Evolutionary conservation across 2,329 filamentous ascomycete species (phyloP).

Genomic region (Pseudogymnoascus sp.): DNA sequence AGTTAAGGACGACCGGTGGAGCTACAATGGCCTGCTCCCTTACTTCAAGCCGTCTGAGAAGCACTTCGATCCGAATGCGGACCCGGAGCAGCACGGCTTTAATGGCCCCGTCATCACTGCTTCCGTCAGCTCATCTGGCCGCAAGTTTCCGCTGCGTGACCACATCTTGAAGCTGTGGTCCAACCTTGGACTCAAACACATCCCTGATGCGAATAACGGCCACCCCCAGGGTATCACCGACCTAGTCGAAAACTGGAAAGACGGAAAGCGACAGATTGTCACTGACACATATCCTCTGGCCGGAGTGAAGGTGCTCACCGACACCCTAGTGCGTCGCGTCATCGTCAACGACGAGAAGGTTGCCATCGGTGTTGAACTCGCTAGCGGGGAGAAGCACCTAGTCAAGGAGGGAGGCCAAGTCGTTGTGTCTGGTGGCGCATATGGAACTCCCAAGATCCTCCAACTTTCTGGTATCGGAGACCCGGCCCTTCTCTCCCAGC

Average conservation of each 20-base stretch:
- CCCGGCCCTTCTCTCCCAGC: constrained; percentile 11
- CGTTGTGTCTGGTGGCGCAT: constrained; percentile 20
- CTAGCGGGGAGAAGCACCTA: not conserved
- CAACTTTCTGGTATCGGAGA: constrained; percentile 27
- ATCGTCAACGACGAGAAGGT: constrained; percentile 18
- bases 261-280: constrained; percentile 26
- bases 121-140: constrained; percentile 26
- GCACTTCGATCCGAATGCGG: constrained; percentile 20
- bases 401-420: constrained; percentile 28
- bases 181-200: constrained; percentile 25
- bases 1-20: constrained; percentile 37
- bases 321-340: constrained; percentile 21
- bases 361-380: constrained; percentile 14
- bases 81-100: constrained; percentile 24
- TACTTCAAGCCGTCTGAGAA: constrained; percentile 37
- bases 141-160: constrained; percentile 34
- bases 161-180: constrained; percentile 33
- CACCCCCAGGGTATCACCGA: constrained; percentile 26
- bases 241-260: constrained; percentile 26
- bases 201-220: constrained; percentile 25
- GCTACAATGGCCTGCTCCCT: constrained; percentile 38
- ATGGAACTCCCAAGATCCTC: constrained; percentile 24
- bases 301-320: constrained; percentile 21
- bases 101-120: constrained; percentile 25
- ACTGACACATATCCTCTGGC: constrained; percentile 23